These are phyloP conservation scores for Colletotrichum navitas DNA, from an alignment of 2,329 filamentous ascomycete species.

Conservation along the genomic window DNA sequence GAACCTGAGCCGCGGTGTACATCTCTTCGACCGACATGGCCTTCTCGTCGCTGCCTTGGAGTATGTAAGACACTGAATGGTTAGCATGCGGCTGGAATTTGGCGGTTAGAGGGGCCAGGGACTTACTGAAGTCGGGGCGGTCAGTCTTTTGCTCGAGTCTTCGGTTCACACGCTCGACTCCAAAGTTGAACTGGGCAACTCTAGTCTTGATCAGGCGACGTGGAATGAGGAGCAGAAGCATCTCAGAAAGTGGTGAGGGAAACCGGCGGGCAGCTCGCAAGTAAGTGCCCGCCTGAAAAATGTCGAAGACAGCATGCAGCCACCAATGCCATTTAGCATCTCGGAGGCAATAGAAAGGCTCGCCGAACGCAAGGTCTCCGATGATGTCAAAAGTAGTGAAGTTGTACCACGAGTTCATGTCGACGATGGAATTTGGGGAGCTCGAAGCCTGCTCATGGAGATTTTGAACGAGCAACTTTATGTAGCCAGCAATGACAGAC, in stretches of 20 bases:
- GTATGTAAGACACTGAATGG: conserved; percentile 25
- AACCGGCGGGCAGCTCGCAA: conserved; percentile 35
- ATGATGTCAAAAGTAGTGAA: conserved; percentile 50
- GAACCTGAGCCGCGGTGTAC: conserved; percentile 34
- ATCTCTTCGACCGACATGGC: conserved; percentile 33
- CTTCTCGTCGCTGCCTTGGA: conserved; percentile 32
- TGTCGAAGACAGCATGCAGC: conserved; percentile 46
- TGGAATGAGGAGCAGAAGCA: conserved; percentile 31
- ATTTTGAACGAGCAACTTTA: conserved; percentile 46
- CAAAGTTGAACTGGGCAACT: conserved; percentile 36
- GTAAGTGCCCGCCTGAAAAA: conserved; percentile 38
- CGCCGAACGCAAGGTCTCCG: conserved; percentile 49
- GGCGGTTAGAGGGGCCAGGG: too few relatives aligned
- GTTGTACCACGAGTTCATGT: conserved; percentile 49
- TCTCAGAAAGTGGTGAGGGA: conserved; percentile 28
- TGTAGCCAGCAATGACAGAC: conserved; percentile 46
- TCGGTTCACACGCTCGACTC: conserved; percentile 29
- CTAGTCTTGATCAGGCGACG: conserved; percentile 36
- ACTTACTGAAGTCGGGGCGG: conserved; percentile 33
- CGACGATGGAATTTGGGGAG: conserved; percentile 30
- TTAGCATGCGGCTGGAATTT: not conserved
- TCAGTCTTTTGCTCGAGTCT: conserved; percentile 30
- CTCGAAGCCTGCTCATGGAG: conserved; percentile 39
- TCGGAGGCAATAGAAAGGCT: conserved; percentile 48
- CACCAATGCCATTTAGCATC: conserved; percentile 46